Conservation (phyloP, 345 rosid species). For the Melastoma malabathricum region DNA sequence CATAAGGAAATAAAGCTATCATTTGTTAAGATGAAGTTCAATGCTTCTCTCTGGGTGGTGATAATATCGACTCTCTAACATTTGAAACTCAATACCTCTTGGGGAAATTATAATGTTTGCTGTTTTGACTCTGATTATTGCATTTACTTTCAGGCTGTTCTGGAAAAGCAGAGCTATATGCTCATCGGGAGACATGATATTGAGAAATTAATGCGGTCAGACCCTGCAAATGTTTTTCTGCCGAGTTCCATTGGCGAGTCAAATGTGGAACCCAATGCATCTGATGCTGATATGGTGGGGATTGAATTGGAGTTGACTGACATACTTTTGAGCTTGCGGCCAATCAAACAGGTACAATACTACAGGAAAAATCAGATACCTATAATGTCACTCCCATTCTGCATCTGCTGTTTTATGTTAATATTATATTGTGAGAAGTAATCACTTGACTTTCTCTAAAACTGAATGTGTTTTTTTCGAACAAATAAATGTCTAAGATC, state of each 20-base stretch:
- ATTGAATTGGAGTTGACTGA: slow-evolving; percentile 62
- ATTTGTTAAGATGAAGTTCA: too few species aligned
- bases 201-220: slow-evolving; percentile 88
- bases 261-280: slow-evolving; percentile 13
- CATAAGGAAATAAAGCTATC: too few species aligned
- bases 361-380: background rate
- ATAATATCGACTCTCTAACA: too few species aligned
- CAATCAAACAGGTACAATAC: slow-evolving; percentile 76
- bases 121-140: slow-evolving; percentile 7
- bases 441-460: too few species aligned
- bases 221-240: slow-evolving; percentile 64
- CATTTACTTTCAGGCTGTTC: slow-evolving; percentile 69
- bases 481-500: too few species aligned
- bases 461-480: too few species aligned
- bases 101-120: too few species aligned
- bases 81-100: too few species aligned
- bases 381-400: too few species aligned
- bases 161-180: slow-evolving; percentile 97
- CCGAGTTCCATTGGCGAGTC: slow-evolving; percentile 42
- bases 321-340: slow-evolving; percentile 54
- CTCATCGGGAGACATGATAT: slow-evolving; percentile 95
- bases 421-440: too few species aligned
- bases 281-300: slow-evolving; percentile 37
- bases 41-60: too few species aligned
- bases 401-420: too few species aligned